Conservation (phyloP, 2,329 filamentous ascomycete species). For the Microdochium paspali region DNA sequence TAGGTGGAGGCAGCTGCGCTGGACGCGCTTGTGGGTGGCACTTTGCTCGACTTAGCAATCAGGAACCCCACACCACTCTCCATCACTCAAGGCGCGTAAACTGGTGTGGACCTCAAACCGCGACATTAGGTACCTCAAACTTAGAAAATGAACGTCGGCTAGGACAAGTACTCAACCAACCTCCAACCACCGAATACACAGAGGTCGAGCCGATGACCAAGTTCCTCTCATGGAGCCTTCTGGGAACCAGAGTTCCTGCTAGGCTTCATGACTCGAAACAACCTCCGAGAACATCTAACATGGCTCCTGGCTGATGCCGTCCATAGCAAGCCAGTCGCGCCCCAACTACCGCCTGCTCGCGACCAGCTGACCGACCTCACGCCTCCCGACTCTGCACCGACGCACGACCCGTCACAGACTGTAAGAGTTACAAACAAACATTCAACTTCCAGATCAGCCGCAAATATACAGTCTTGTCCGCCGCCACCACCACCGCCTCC, state of each 20-base stretch:
- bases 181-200: slow-evolving; percentile 4
- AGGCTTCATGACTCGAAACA: slow-evolving; percentile 54
- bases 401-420: slow-evolving; percentile 5
- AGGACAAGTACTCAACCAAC: background rate
- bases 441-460: background rate
- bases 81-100: too few species aligned
- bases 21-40: background rate
- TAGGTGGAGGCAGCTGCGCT: slow-evolving; percentile 2
- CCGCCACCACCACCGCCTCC: slow-evolving; percentile 4
- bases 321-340: slow-evolving; percentile 27
- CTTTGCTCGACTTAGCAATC: too few species aligned
- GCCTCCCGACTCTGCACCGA: slow-evolving; percentile 12
- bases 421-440: slow-evolving; percentile 5
- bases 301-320: slow-evolving; percentile 44
- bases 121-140: too few species aligned
- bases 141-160: background rate
- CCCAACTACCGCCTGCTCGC: slow-evolving; percentile 23
- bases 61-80: too few species aligned
- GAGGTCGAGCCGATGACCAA: slow-evolving; percentile 4
- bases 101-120: too few species aligned
- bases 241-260: slow-evolving; percentile 24
- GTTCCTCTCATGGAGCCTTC: slow-evolving; percentile 17
- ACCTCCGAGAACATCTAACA: slow-evolving; percentile 45
- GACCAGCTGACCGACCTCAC: slow-evolving; percentile 13
- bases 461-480: slow-evolving; percentile 12